Evolutionary conservation across 2,329 filamentous ascomycete genomes (phyloP).

Genomic region (Trichoderma harzianum): DNA sequence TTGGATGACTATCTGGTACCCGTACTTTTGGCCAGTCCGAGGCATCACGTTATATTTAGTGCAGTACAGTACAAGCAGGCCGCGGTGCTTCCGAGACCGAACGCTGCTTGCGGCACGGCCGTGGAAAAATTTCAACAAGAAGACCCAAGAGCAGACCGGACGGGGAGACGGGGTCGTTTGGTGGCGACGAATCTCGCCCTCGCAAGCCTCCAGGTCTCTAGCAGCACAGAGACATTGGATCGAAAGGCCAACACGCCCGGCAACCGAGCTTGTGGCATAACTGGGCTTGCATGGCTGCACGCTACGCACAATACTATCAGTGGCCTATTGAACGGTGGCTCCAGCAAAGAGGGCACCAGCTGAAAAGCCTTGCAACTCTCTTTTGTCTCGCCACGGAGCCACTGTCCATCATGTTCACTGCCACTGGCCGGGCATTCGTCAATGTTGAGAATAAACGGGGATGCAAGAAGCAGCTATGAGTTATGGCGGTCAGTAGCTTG

Average conservation of each 20-base stretch:
- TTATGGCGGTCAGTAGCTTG: slow-evolving; percentile 7
- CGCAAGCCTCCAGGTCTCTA: background rate
- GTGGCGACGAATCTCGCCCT: background rate
- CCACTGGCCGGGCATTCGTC: background rate
- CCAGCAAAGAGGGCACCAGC: background rate
- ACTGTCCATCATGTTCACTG: background rate
- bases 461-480: background rate
- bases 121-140: background rate
- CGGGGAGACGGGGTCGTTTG: background rate
- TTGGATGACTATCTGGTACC: background rate
- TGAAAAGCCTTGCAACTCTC: slow-evolving; percentile 3
- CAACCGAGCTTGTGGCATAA: background rate
- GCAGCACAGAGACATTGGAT: background rate
- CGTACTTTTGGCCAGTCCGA: background rate
- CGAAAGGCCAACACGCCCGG: background rate
- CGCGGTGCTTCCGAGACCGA: background rate
- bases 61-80: background rate
- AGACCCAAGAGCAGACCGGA: background rate
- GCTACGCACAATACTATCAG: background rate
- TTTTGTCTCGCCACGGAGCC: background rate
- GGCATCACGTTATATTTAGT: background rate
- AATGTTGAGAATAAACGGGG: background rate
- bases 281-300: background rate
- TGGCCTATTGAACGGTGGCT: background rate
- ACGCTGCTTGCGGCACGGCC: background rate